Base-by-base conservation (phyloP, 163 green algal species). In the Chlorella variabilis region DNA sequence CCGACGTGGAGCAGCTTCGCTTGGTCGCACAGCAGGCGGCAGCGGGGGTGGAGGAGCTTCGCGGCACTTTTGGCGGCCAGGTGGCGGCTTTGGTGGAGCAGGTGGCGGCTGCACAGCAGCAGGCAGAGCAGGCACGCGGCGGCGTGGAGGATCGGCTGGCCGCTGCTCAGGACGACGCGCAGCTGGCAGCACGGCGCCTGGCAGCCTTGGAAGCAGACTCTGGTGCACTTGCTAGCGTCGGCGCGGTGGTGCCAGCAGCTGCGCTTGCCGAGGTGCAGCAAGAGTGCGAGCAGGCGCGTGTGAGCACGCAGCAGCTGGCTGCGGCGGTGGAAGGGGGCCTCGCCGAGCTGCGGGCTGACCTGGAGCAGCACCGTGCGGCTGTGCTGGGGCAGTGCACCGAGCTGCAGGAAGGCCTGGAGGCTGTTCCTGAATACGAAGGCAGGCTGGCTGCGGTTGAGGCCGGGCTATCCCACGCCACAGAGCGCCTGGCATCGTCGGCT, bases 301-400 rank as follows among this genome's bases (percentile, higher is more conserved):
- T 39, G n/a, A 27, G 27, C 13, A 27, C 27, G 27, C 59, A 67
- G 29, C 7, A 67, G 59, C 6, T 4, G 5, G 59, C n/a, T 11
- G 59, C 59, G 17, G 8, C 29, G 29, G 59, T 18, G 9, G 29
- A 17, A 38, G 4, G 29, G 18, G n/a, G 38, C 20, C 59, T 67
- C 5, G n/a, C n/a, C 29, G 3, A 20, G n/a, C 59, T 67, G n/a
- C 27, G 29, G 15, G 29, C 59, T 21, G 59, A 67, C 8, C 18
- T 67, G 7, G 18, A 38, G 7, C 59, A 67, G 29, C 59, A 67
- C 59, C 27, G 59, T 3, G 29, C 4, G 7, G 59, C 59, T 36
- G 59, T 67, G 59, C 59, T 67, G 59, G 59, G 59, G n/a, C 59
- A 67, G 59, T 67, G 59, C 29, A 38, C 8, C n/a, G 59, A 67